Evolutionary conservation across 495 filamentous ascomycete genomes (phyloP).

Genomic region (Penicillium desertorum): DNA sequence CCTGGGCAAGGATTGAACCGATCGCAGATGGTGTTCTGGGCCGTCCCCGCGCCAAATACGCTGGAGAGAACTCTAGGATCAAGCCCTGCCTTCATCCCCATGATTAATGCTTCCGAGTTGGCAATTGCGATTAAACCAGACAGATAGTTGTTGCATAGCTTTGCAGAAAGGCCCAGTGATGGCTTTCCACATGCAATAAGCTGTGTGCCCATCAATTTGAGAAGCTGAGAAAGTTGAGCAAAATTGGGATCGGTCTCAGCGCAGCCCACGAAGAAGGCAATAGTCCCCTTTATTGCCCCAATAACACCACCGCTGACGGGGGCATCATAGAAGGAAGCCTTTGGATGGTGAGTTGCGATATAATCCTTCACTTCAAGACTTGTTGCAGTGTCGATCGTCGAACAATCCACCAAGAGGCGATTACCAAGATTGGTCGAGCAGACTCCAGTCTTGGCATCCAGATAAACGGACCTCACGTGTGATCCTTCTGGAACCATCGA

Average conservation of each 20-base stretch:
- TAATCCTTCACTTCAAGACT: constrained; percentile 37
- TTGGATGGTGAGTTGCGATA: constrained; percentile 20
- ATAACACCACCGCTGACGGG: constrained; percentile 48
- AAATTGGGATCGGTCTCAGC: constrained; percentile 25
- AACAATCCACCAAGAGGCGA: constrained; percentile 44
- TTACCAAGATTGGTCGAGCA: constrained; percentile 27
- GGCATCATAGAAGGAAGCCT: constrained; percentile 40
- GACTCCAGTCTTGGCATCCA: constrained; percentile 35
- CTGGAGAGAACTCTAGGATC: too few species aligned
- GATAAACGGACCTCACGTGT: constrained; percentile 60
- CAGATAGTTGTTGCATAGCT: constrained; percentile 56
- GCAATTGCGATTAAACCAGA: constrained; percentile 54
- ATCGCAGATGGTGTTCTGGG: too few species aligned
- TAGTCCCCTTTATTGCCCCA: constrained; percentile 47
- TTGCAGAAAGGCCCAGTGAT: constrained; percentile 30
- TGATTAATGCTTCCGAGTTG: constrained; percentile 52
- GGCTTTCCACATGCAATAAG: too few species aligned
- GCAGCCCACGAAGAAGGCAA: constrained; percentile 50
- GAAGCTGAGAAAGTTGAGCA: constrained; percentile 33
- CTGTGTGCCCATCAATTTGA: constrained; percentile 33
- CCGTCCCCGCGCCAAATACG: too few species aligned
- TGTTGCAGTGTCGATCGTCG: constrained; percentile 45
- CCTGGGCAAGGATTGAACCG: too few species aligned
- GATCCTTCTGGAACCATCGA: constrained; percentile 65
- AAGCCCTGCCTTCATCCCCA: constrained; percentile 40